Base-by-base conservation (phyloP, 805 yeast species). In the Metschnikowia peoriensis region DNA sequence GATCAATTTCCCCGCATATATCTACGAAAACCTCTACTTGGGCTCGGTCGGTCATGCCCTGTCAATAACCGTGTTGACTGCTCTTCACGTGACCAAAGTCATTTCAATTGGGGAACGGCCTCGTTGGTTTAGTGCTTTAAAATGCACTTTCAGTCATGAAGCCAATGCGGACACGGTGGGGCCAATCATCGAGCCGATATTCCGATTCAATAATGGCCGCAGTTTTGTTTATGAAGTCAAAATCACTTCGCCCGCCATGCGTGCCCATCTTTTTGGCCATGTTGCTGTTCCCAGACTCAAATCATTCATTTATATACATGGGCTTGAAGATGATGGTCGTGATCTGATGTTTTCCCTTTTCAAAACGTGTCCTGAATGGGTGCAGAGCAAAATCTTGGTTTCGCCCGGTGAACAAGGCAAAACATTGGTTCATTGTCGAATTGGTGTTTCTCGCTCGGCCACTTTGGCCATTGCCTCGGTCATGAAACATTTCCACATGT, bases 41-140 rank as follows among this genome's bases (percentile, higher is more conserved):
- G 76, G 76, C 0, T 67, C 73, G 1, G 57, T 65, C 39, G 57
- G 58, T 44, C 76, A 71, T 57, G 74, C 75, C 5, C 64, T 63
- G 44, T 71, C 76, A 1, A 49, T 49, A 1, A 64, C 72, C 1
- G 55, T 72, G 3, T 47, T 71, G 44, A 53, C 61, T 35, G 44
- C 66, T 2, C 55, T 64, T 50, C 58, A 62, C 15, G 60, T 71
- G 41, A 55, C 62, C 11, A 60, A 61, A 37, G 54, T 72, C 28
- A 64, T 72, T 3, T 67, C 74, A 2, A 63, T 72, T 29, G 77
- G 75, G 29, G 76, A 70, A 52, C 60, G 61, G 48, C 77, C 77
- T 0, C 38, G 43, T 7, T 72, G 76, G 76, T 62, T 67, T 28
- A 11, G 17, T 6, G 37, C 41, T 10, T 40, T 54, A 10, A 39